Evolutionary conservation across 768 basidiomycete genomes (phyloP).

Genomic region (Kwoniella dendrophila): DNA sequence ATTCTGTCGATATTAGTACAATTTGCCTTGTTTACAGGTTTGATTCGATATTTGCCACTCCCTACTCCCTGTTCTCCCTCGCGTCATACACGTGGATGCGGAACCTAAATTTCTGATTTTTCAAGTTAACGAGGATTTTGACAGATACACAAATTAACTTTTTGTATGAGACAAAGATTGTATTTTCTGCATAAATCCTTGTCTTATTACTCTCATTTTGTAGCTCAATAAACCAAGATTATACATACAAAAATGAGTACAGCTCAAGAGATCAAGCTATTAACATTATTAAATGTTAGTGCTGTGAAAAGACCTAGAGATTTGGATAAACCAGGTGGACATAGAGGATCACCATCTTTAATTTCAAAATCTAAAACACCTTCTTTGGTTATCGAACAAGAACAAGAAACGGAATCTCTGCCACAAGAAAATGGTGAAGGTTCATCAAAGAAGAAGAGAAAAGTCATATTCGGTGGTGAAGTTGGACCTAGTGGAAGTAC

Average conservation of each 20-base stretch:
- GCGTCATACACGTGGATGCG: slow-evolving; percentile 4
- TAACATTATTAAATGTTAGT: slow-evolving; percentile 88
- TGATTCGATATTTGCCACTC: slow-evolving; percentile 3
- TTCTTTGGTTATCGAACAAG: not conserved
- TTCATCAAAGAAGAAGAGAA: slow-evolving; percentile 49
- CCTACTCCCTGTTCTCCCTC: not conserved
- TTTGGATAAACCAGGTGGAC: slow-evolving; percentile 49
- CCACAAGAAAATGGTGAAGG: too few species aligned
- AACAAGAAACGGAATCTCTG: slow-evolving; percentile 54
- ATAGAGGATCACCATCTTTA: slow-evolving; percentile 33
- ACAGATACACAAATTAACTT: not conserved
- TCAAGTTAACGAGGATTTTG: not conserved
- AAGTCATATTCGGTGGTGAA: slow-evolving; percentile 53
- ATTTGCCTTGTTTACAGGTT: not conserved
- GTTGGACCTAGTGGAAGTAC: slow-evolving; percentile 55
- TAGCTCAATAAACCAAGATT: not conserved
- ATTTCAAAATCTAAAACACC: slow-evolving; percentile 3
- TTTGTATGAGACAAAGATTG: too few species aligned
- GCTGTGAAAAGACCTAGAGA: slow-evolving; percentile 64
- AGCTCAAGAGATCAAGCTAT: slow-evolving; percentile 60
- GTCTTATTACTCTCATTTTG: not conserved
- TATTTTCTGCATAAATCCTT: not conserved
- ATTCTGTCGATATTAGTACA: too few species aligned
- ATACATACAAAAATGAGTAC: slow-evolving; percentile 39
- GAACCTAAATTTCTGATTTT: slow-evolving; percentile 6